A percentile compares a stretch with the other conserved stretches of the same genome.
Evolutionary conservation across 331 rosid genomes (phyloP).

Genomic region (Pyracantha coccinea): DNA sequence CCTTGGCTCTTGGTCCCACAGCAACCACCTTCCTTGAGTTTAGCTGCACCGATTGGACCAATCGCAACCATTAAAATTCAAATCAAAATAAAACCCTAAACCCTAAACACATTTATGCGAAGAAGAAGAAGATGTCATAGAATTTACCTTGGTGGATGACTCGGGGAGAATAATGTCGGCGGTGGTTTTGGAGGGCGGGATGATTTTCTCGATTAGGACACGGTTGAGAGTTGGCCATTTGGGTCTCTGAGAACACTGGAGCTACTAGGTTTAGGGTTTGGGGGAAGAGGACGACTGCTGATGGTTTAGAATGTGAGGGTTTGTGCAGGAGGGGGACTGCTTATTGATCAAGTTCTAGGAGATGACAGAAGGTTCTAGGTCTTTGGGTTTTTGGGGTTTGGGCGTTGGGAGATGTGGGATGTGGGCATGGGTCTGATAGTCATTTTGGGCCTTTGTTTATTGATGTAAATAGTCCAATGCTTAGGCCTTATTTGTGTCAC

Average conservation of each 20-base stretch:
- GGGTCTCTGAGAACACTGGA: not conserved
- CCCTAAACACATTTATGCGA: not conserved
- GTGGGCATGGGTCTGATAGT: not conserved
- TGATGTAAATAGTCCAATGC: not conserved
- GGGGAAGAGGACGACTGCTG: not conserved
- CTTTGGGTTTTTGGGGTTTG: conserved; percentile 8
- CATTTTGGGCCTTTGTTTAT: not conserved
- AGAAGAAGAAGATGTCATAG: not conserved
- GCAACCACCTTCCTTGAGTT: conserved; percentile 84
- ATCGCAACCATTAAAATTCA: not conserved
- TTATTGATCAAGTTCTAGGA: conserved; percentile 19
- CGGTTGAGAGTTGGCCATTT: conserved; percentile 83
- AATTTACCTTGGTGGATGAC: conserved; percentile 58
- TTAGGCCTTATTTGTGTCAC: too few species aligned
- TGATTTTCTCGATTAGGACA: conserved; percentile 63
- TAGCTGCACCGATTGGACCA: conserved; percentile 31
- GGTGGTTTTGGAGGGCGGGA: conserved; percentile 68
- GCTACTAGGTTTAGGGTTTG: not conserved
- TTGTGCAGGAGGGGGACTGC: not conserved
- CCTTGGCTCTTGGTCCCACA: conserved; percentile 53
- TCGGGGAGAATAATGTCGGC: conserved; percentile 81
- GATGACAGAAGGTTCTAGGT: conserved; percentile 51
- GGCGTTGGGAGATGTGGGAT: not conserved
- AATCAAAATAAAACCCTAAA: not conserved
- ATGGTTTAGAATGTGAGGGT: not conserved